Evolutionary conservation across 2,329 filamentous ascomycete genomes (phyloP).

Genomic region (Aspergillus sp.): DNA sequence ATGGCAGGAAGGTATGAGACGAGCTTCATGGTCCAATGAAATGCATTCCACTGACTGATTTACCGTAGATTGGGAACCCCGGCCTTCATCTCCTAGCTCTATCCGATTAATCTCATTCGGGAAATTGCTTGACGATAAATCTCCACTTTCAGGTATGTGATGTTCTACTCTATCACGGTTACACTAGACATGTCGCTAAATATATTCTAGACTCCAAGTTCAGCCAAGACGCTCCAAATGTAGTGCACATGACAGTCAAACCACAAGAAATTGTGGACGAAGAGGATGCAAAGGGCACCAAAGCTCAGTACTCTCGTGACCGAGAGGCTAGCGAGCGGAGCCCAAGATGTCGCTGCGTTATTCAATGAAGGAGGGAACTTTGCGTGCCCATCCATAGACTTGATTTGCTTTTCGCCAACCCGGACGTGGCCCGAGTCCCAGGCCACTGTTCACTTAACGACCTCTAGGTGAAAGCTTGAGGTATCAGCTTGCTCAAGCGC

Average conservation of each 20-base stretch:
- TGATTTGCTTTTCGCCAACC: background rate
- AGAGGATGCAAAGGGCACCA: slow-evolving; percentile 72
- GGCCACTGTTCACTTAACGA: slow-evolving; percentile 6
- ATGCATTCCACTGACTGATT: slow-evolving; percentile 12
- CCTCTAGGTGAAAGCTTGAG: background rate
- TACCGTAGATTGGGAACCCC: slow-evolving; percentile 75
- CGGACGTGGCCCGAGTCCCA: background rate
- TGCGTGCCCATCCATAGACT: background rate
- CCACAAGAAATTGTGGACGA: slow-evolving; percentile 84
- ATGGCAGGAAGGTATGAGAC: slow-evolving; percentile 72
- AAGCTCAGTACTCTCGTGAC: slow-evolving; percentile 55
- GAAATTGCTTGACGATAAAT: slow-evolving; percentile 87
- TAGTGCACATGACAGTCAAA: slow-evolving; percentile 93
- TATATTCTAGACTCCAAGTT: slow-evolving; percentile 74
- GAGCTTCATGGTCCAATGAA: background rate
- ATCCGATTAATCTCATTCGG: slow-evolving; percentile 93
- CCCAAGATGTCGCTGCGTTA: slow-evolving; percentile 67
- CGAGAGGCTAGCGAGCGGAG: slow-evolving; percentile 60
- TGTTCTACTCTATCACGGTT: slow-evolving; percentile 5
- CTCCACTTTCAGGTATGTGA: slow-evolving; percentile 74
- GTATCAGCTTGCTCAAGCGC: background rate
- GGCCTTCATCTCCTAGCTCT: slow-evolving; percentile 82
- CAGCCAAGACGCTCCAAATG: slow-evolving; percentile 73
- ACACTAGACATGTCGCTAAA: slow-evolving; percentile 13
- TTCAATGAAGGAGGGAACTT: slow-evolving; percentile 51